These are phyloP conservation scores for Penicillium subrubescens DNA, from an alignment of 495 filamentous ascomycete species.

Conservation along the genomic window DNA sequence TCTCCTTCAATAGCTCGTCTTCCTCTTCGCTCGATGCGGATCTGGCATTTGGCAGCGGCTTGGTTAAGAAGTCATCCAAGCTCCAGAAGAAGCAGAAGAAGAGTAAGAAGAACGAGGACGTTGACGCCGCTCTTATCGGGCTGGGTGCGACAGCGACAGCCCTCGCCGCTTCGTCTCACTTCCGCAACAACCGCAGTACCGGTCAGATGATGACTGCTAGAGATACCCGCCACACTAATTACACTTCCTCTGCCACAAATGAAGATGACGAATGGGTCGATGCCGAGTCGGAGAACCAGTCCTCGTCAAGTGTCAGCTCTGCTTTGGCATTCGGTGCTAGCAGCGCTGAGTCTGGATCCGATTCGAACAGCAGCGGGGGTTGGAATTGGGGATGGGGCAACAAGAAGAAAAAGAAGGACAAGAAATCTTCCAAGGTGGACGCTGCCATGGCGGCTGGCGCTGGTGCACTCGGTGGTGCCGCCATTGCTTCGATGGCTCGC, in stretches of 20 bases:
- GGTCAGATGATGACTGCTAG: conserved; percentile 46
- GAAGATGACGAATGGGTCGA: conserved; percentile 65
- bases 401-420: conserved; percentile 47
- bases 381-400: conserved; percentile 64
- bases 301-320: conserved; percentile 53
- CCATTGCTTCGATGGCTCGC: conserved; percentile 33
- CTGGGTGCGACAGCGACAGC: conserved; percentile 60
- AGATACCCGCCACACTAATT: conserved; percentile 36
- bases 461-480: conserved; percentile 37
- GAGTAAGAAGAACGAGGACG: conserved; percentile 45
- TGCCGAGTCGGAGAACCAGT: conserved; percentile 52
- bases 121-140: conserved; percentile 57
- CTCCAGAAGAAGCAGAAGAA: conserved; percentile 37
- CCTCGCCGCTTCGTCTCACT: conserved; percentile 47
- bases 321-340: conserved; percentile 58
- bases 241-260: conserved; percentile 36
- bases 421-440: conserved; percentile 28
- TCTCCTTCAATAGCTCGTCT: conserved; percentile 61
- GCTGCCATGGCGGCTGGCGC: conserved; percentile 32
- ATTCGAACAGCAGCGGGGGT: conserved; percentile 44
- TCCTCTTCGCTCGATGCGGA: conserved; percentile 60
- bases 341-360: conserved; percentile 55
- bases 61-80: conserved; percentile 37
- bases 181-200: conserved; percentile 30
- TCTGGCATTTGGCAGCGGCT: conserved; percentile 50